phyloP scores from a whole-genome alignment of 1,284 basidiomycete species.

The Trichosporon coremiiforme region DNA sequence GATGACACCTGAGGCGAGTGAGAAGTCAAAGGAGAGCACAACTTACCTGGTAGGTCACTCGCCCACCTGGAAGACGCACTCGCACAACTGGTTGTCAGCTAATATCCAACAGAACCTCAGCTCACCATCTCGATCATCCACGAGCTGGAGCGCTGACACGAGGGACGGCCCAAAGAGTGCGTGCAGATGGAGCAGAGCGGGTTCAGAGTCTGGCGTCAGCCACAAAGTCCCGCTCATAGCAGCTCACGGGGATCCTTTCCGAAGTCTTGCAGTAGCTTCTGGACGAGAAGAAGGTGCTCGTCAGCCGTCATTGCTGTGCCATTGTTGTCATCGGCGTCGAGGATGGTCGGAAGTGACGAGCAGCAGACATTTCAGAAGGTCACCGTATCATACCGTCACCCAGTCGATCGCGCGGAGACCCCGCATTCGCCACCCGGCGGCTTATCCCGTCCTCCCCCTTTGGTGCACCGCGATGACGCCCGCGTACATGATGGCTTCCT shows the following conservation, averaged over 20 bases:
- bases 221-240: too few species aligned
- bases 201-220: constrained; percentile 35
- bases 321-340: neutral
- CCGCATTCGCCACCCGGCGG: constrained; percentile 8
- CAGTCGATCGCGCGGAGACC: constrained; percentile 2
- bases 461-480: constrained; percentile 10
- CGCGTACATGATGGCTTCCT: neutral
- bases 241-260: neutral
- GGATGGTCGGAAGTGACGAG: neutral
- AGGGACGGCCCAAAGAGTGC: constrained; percentile 50
- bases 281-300: neutral
- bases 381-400: too few species aligned
- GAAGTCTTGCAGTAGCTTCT: neutral
- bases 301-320: neutral
- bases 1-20: constrained; percentile 39
- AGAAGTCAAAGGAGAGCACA: neutral
- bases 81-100: constrained; percentile 37
- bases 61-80: constrained; percentile 37
- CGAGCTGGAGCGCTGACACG: constrained; percentile 47
- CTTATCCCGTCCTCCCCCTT: constrained; percentile 18
- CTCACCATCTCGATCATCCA: constrained; percentile 50
- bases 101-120: neutral
- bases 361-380: neutral
- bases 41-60: constrained; percentile 42
- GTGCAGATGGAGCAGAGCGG: constrained; percentile 43